Evolutionary conservation across 139 green algal species (phyloP).

Genomic region (Pseudopediastrum boryanum): DNA sequence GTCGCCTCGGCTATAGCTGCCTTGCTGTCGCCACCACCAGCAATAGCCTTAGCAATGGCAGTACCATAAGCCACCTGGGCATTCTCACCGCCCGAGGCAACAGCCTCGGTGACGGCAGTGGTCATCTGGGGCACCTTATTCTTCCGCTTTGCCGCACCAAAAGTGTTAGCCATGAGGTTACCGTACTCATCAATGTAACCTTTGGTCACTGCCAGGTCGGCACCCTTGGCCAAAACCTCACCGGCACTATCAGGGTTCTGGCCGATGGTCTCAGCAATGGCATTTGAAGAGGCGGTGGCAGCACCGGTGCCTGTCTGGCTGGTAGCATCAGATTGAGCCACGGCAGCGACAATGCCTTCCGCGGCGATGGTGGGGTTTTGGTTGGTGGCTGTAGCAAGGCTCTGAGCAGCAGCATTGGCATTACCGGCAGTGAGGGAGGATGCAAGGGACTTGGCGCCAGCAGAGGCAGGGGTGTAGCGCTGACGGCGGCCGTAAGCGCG

Average conservation of each 20-base stretch:
- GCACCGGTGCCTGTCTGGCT: too few species aligned
- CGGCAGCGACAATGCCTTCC: too few species aligned
- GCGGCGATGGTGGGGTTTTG: too few species aligned
- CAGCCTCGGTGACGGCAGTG: slow-evolving; percentile 15
- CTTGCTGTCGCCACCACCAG: slow-evolving; percentile 25
- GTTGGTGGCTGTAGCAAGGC: too few species aligned
- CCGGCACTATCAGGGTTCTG: too few species aligned
- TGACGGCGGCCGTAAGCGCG: too few species aligned
- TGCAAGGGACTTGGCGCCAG: not conserved
- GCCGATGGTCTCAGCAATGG: too few species aligned
- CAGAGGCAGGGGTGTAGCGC: not conserved
- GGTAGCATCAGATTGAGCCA: too few species aligned
- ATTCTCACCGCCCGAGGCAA: slow-evolving; percentile 2
- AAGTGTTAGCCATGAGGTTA: slow-evolving; percentile 18
- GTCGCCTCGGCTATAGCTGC: slow-evolving; percentile 38
- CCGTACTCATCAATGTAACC: slow-evolving; percentile 9
- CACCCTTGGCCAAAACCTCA: slow-evolving; percentile 18
- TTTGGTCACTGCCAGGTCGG: not conserved
- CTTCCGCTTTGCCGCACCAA: not conserved
- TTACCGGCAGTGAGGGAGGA: not conserved
- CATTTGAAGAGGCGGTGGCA: too few species aligned
- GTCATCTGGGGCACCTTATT: not conserved
- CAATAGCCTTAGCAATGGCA: slow-evolving; percentile 24
- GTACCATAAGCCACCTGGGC: slow-evolving; percentile 6
- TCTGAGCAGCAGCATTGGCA: not conserved